These are phyloP conservation scores for Letharia columbiana DNA, from an alignment of 495 filamentous ascomycete species.

Conservation along the genomic window DNA sequence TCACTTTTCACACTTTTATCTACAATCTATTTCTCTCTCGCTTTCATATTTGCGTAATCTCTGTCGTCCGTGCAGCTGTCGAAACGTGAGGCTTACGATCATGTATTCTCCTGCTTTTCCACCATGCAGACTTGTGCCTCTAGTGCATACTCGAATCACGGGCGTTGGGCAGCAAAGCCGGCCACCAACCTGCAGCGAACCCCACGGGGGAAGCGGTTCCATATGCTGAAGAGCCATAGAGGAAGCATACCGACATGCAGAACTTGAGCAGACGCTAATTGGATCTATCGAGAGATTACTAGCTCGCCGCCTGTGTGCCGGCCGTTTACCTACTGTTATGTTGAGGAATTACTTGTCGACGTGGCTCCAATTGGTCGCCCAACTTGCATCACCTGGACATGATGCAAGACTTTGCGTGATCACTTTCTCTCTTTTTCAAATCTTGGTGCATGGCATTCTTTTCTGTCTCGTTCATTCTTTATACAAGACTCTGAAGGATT, in stretches of 20 bases:
- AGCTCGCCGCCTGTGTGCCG: slow-evolving; percentile 3
- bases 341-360: slow-evolving; percentile 16
- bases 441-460: slow-evolving; percentile 1
- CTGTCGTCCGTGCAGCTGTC: not conserved
- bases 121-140: not conserved
- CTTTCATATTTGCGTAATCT: not conserved
- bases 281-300: slow-evolving; percentile 2
- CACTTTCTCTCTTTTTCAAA: not conserved
- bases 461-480: slow-evolving; percentile 13
- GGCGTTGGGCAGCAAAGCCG: slow-evolving; percentile 18
- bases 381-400: slow-evolving; percentile 12
- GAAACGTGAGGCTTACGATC: slow-evolving; percentile 5
- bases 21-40: not conserved
- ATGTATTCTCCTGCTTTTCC: not conserved
- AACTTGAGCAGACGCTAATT: slow-evolving; percentile 3
- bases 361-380: slow-evolving; percentile 22
- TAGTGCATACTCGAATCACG: slow-evolving; percentile 17
- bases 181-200: slow-evolving; percentile 2
- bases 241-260: slow-evolving; percentile 3
- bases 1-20: not conserved
- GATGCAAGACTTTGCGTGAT: slow-evolving; percentile 7
- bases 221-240: slow-evolving; percentile 8
- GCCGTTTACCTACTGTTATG: slow-evolving; percentile 1
- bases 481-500: not conserved
- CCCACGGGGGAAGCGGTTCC: slow-evolving; percentile 9